Evolutionary conservation across 108 stramenopile species (phyloP).

Genomic region (Cyclotella choctawhatcheeana): DNA sequence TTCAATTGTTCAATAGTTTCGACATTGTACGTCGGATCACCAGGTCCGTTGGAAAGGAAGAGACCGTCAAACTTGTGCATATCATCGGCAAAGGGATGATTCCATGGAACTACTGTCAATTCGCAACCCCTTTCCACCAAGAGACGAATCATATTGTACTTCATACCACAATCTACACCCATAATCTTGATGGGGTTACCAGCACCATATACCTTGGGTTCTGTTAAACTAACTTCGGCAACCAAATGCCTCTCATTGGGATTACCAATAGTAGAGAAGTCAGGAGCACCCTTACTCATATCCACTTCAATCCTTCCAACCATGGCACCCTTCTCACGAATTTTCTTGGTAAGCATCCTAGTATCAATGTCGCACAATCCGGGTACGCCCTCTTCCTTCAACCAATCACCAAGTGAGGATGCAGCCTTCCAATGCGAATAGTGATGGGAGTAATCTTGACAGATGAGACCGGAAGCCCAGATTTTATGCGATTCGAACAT

Average conservation of each 20-base stretch:
- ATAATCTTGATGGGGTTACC: conserved; percentile 92
- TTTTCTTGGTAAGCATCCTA: conserved; percentile 96
- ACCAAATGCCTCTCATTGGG: conserved; percentile 93
- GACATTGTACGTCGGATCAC: conserved; percentile 93
- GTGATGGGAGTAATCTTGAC: conserved; percentile 92
- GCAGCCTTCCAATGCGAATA: conserved; percentile 98
- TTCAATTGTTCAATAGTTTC: conserved; percentile 83
- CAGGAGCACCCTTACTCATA: conserved; percentile 56
- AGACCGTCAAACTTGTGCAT: conserved; percentile 93
- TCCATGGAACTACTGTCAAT: conserved; percentile 94
- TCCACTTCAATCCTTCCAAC: conserved; percentile 92
- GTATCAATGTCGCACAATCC: conserved; percentile 96
- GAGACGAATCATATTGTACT: conserved; percentile 98
- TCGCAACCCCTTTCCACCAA: conserved; percentile 93
- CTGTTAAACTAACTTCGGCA: conserved; percentile 91
- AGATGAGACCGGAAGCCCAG: conserved; percentile 92
- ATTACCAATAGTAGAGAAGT: conserved; percentile 70
- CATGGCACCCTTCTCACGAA: conserved; percentile 94
- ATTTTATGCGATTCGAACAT: conserved; percentile 95
- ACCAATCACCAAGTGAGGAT: conserved; percentile 93
- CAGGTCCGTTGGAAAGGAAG: conserved; percentile 97
- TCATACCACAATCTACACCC: conserved; percentile 98
- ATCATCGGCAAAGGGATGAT: conserved; percentile 90
- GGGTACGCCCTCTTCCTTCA: conserved; percentile 94
- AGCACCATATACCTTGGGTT: conserved; percentile 83